Evolutionary conservation across 176 grass and related monocot species (phyloP), one percentile per base, ranked within the genome.

Genomic region (Otatea glauca): DNA sequence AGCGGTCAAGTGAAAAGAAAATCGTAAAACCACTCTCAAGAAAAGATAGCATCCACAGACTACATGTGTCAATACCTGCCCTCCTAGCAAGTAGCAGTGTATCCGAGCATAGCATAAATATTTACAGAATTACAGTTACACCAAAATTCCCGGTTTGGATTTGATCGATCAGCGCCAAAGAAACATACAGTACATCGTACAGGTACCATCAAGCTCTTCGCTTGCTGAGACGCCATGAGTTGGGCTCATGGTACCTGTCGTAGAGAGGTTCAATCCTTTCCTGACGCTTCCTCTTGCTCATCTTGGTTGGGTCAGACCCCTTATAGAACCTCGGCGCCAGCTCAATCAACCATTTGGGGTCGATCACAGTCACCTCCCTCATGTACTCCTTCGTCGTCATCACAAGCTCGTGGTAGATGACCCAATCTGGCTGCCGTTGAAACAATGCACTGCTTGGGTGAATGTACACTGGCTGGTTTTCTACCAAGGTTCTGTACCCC

Each of bases 311-410:
- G 75, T 97, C 95, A 1, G 92, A 76, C 1, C 81, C 73, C 81
- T 94, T 97, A 81, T 83, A 97, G 67, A 97, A 94, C 79, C 92
- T 94, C 7, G 95, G 92, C 13, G 92, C 95, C 25, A 97, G 72
- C 83, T 97, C 95, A 1, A 89, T 76, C 5, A 97, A 55, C 88
- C 95, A 97, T 80, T 94, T 94, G 0, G 95, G 95, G 68, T 97
- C 95, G 4, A 97, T 63, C n/a, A 93, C 90, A 0, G 92, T 93
- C 14, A 90, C 92, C 78, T 97, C 95, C 51, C 95, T 84, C 92
- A 93, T 94, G 71, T 97, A 97, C 54, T 97, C 95, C 64, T 95
- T 92, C 5, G 92, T 97, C 7, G 92, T 97, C 95, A 94, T 97
- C 2, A 97, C 95, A 1, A 97, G 84, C 82, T 94, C 92, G 14